These are phyloP conservation scores for Eucalyptus erythrocorys DNA, from an alignment of 345 rosid species.

Conservation along the genomic window DNA sequence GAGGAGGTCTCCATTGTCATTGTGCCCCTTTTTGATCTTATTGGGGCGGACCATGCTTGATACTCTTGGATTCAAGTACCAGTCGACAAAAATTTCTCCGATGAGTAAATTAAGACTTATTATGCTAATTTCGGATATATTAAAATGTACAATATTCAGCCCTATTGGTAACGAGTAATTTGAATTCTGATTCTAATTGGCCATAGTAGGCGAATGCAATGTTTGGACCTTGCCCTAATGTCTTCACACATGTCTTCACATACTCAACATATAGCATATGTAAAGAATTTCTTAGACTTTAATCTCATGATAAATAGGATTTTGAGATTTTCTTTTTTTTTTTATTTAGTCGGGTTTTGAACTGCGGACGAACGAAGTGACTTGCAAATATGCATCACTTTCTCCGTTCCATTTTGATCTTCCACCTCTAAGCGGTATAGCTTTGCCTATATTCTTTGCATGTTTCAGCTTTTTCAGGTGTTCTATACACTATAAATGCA, in stretches of 20 bases:
- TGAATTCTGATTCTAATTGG: neutral
- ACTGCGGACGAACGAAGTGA: neutral
- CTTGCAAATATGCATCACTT: neutral
- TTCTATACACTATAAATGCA: neutral
- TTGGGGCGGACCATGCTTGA: neutral
- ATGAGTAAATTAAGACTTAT: neutral
- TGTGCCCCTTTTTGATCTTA: neutral
- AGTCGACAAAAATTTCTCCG: fast-evolving
- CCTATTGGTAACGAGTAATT: fast-evolving
- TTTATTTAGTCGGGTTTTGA: neutral
- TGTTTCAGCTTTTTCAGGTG: neutral
- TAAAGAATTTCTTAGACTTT: neutral
- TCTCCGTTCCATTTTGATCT: fast-evolving
- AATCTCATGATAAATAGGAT: neutral
- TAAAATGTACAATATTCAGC: neutral
- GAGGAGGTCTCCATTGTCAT: neutral
- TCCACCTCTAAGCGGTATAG: neutral
- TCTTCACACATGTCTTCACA: fast-evolving
- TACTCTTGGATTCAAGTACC: neutral
- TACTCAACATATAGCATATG: neutral
- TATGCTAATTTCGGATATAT: neutral
- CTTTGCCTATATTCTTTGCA: neutral
- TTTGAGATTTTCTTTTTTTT: neutral
- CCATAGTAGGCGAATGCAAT: neutral
- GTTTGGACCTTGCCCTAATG: neutral